Conservation (phyloP, 257 asterid species). For the Salvia miltiorrhiza region DNA sequence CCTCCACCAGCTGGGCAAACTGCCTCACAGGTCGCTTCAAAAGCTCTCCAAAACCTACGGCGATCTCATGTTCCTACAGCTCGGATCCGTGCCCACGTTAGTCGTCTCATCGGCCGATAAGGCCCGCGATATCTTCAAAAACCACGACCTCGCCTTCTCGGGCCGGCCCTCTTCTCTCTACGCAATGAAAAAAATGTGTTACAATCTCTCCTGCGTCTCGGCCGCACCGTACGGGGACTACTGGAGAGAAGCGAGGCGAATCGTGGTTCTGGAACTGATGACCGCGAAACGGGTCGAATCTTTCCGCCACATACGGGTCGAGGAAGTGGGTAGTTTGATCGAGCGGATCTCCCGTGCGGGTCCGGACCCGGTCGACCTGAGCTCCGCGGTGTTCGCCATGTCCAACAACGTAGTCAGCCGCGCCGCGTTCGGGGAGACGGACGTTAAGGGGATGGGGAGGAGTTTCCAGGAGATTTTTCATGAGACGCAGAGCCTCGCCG, state of each 20-base stretch:
- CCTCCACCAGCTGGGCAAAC: constrained; percentile 37
- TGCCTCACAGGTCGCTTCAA: constrained; percentile 35
- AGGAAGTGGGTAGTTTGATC: constrained; percentile 31
- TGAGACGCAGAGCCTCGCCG: constrained; percentile 23
- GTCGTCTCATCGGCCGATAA: constrained; percentile 32
- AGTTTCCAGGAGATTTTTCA: constrained; percentile 22
- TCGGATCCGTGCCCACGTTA: constrained; percentile 29
- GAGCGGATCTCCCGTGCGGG: background rate
- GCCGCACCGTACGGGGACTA: constrained; percentile 31
- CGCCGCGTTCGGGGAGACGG: constrained; percentile 38
- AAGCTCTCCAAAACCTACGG: constrained; percentile 29
- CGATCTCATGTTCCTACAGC: constrained; percentile 36
- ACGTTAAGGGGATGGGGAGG: too few relatives aligned
- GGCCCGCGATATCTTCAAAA: constrained; percentile 30
- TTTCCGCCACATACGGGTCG: constrained; percentile 26
- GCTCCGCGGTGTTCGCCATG: constrained; percentile 20
- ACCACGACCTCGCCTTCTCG: constrained; percentile 34
- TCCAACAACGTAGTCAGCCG: constrained; percentile 37
- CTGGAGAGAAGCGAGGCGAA: constrained; percentile 35
- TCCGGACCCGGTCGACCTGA: constrained; percentile 19
- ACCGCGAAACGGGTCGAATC: constrained; percentile 32
- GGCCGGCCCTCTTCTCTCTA: constrained; percentile 12
- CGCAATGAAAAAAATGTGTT: background rate
- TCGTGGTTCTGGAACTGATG: constrained; percentile 30
- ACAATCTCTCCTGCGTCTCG: constrained; percentile 5